A percentile compares a stretch with the other conserved stretches of the same genome.
Evolutionary conservation across 345 rosid genomes (phyloP).

Genomic region (Eucalyptus coolabah): DNA sequence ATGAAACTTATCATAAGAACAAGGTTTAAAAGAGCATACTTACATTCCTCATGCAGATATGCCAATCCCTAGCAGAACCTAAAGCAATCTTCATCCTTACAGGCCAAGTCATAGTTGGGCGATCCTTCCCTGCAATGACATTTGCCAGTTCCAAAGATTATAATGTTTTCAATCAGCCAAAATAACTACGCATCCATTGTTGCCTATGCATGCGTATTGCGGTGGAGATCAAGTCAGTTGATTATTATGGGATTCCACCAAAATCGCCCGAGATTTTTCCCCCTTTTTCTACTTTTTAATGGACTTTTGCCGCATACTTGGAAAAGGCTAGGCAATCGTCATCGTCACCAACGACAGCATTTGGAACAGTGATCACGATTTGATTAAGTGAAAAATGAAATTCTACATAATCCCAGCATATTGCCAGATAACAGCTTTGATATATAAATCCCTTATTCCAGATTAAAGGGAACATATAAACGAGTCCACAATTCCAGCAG

Average conservation of each 20-base stretch:
- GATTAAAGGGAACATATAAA: not conserved
- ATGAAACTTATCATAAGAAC: not conserved
- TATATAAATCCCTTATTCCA: not conserved
- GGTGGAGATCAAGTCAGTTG: not conserved
- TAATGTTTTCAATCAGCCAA: not conserved
- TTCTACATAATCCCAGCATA: not conserved
- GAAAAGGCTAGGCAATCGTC: not conserved
- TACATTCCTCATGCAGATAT: conserved; percentile 84
- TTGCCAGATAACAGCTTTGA: not conserved
- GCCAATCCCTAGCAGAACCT: conserved; percentile 76
- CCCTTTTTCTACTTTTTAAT: too few species aligned
- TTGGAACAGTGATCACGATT: not conserved
- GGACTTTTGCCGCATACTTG: not conserved
- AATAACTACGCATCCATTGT: not conserved
- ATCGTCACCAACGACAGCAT: not conserved
- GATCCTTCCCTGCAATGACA: conserved; percentile 36
- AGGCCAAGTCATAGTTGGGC: conserved; percentile 53
- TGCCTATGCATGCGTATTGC: not conserved
- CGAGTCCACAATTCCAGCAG: not conserved
- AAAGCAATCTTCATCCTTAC: conserved; percentile 61
- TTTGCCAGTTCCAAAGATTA: not conserved
- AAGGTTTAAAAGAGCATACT: conserved; percentile 3
- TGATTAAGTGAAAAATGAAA: not conserved
- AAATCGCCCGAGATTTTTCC: too few species aligned
- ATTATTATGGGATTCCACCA: not conserved